phyloP scores from a whole-genome alignment of 352 stramenopile species.

The Blastocystis sp. region DNA sequence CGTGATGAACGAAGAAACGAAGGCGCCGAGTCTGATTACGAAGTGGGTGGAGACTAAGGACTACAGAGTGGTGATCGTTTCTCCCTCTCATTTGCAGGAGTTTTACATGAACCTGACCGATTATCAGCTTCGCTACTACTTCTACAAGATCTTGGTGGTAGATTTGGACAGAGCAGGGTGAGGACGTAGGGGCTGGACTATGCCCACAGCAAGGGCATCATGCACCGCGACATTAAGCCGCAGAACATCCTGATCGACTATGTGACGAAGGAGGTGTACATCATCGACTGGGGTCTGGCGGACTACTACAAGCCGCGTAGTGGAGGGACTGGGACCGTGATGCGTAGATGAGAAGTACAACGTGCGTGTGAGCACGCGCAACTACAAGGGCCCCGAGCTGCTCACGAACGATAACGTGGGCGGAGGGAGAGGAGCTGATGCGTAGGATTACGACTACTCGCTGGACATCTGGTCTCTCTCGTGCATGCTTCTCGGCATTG shows the following conservation, averaged over 20 bases:
- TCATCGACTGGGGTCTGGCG: conserved; percentile 98
- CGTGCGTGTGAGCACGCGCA: conserved; percentile 92
- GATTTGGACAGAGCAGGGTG: neutral
- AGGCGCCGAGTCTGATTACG: conserved; percentile 96
- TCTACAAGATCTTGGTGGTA: conserved; percentile 81
- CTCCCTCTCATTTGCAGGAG: conserved; percentile 79
- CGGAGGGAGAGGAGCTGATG: conserved; percentile 54
- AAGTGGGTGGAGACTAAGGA: conserved; percentile 99
- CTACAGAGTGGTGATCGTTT: conserved; percentile 75
- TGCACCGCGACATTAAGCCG: conserved; percentile 99
- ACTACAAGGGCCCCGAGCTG: conserved; percentile 98
- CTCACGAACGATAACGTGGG: conserved; percentile 82
- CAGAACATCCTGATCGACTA: conserved; percentile 99
- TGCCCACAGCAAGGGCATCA: conserved; percentile 97
- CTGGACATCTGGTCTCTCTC: conserved; percentile 98
- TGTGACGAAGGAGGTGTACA: conserved; percentile 89
- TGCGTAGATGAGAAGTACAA: conserved; percentile 82
- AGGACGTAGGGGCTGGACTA: conserved; percentile 89
- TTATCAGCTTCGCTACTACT: conserved; percentile 98
- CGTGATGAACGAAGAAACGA: conserved; percentile 93
- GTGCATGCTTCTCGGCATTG: conserved; percentile 89
- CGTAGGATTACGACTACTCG: conserved; percentile 99
- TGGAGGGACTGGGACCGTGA: neutral
- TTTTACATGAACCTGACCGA: conserved; percentile 79
- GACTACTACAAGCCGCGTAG: conserved; percentile 94